phyloP scores from a whole-genome alignment of 2,329 filamentous ascomycete genomes.

The Mycocentrospora acerina region DNA sequence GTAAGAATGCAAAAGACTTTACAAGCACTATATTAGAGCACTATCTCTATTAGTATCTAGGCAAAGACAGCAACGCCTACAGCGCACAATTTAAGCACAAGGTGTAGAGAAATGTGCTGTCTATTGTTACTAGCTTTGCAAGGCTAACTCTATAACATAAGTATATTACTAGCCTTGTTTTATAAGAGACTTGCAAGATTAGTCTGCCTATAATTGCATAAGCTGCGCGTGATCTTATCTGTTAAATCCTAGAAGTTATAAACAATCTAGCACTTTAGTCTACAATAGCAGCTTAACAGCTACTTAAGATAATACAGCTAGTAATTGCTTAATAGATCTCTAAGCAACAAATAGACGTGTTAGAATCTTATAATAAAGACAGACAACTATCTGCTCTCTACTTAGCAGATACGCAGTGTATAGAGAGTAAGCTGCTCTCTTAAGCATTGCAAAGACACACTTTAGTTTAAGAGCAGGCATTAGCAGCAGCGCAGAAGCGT shows the following conservation, averaged over 20 bases:
- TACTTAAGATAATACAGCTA: no score
- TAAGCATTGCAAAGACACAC: background rate
- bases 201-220: background rate
- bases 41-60: constrained; percentile 6
- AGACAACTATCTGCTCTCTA: no score
- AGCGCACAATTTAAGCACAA: constrained; percentile 4
- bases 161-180: constrained; percentile 1
- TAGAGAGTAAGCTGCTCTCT: no score
- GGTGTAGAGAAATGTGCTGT: constrained; percentile 4
- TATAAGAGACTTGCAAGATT: constrained; percentile 2
- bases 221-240: background rate
- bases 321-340: no score
- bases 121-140: constrained; percentile 1
- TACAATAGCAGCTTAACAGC: no score
- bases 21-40: background rate
- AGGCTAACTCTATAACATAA: constrained; percentile 7
- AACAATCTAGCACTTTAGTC: no score
- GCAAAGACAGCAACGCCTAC: constrained; percentile 3
- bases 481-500: background rate
- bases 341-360: no score
- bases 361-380: no score
- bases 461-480: background rate
- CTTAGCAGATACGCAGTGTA: no score
- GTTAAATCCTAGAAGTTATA: no score
- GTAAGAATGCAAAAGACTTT: background rate